Percentiles rank a stretch among this genome's conserved stretches.
These are phyloP conservation scores for Fusarium nisikadoi DNA, from an alignment of 2,329 filamentous ascomycete genomes.

Conservation along the genomic window DNA sequence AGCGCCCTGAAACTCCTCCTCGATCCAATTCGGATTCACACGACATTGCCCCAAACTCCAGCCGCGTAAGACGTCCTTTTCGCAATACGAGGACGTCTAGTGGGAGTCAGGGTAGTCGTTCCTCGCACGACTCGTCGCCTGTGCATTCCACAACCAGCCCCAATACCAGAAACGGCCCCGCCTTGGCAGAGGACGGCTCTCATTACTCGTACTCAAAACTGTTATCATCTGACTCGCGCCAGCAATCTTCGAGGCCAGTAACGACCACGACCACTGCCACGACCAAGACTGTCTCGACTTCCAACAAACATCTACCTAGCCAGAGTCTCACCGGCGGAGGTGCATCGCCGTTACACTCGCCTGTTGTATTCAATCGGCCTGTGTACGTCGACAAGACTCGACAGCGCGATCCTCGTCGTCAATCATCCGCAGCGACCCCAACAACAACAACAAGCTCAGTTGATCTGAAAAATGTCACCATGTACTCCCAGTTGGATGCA, in stretches of 20 bases:
- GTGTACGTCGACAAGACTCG: slow-evolving; percentile 29
- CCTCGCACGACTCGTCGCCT: slow-evolving; percentile 44
- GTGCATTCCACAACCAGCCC: slow-evolving; percentile 41
- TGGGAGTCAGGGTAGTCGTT: slow-evolving; percentile 44
- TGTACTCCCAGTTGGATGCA: slow-evolving; percentile 48
- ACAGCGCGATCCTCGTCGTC: slow-evolving; percentile 39
- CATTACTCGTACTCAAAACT: slow-evolving; percentile 33
- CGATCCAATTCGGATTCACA: slow-evolving; percentile 33
- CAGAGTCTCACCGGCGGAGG: slow-evolving; percentile 6
- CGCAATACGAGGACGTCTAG: slow-evolving; percentile 41
- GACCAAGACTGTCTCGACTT: slow-evolving; percentile 18
- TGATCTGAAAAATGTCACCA: slow-evolving; percentile 52
- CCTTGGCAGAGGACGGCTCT: slow-evolving; percentile 38
- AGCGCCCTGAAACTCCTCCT: slow-evolving; percentile 37
- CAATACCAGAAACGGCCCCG: slow-evolving; percentile 41
- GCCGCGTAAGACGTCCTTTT: slow-evolving; percentile 34
- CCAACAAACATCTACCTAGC: slow-evolving; percentile 32
- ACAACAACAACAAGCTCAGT: slow-evolving; percentile 23
- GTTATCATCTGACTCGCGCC: slow-evolving; percentile 42
- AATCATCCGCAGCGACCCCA: slow-evolving; percentile 30
- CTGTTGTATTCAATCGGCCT: slow-evolving; percentile 39
- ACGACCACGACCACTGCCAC: slow-evolving; percentile 24
- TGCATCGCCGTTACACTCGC: slow-evolving; percentile 16
- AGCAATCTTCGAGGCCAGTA: slow-evolving; percentile 21
- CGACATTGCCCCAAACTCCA: slow-evolving; percentile 24